phyloP scores from a whole-genome alignment of 106 monocot species.

The Dendrobium chrysotoxum region DNA sequence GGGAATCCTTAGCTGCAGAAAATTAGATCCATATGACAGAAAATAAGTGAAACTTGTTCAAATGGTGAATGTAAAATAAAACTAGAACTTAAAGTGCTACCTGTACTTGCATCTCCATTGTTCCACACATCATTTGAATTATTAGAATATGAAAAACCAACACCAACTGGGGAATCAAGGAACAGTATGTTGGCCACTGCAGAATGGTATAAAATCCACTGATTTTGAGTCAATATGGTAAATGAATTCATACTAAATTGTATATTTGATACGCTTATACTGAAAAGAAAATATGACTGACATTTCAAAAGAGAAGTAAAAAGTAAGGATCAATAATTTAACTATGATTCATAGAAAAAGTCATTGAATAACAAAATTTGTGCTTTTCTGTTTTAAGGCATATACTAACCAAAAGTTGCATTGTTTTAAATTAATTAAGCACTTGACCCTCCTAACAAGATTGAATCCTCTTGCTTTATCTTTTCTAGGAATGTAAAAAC shows the following conservation, averaged over 20 bases:
- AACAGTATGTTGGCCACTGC: slow-evolving; percentile 91
- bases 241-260: not conserved
- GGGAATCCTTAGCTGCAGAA: slow-evolving; percentile 71
- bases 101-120: slow-evolving; percentile 88
- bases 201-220: slow-evolving; percentile 2
- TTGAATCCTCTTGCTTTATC: not conserved
- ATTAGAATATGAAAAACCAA: slow-evolving; percentile 91
- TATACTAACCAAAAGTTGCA: not conserved
- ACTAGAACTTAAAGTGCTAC: slow-evolving; percentile 23
- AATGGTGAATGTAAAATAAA: not conserved
- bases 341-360: not conserved
- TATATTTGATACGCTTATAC: not conserved
- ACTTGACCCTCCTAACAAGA: not conserved
- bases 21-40: not conserved
- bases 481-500: not conserved
- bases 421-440: not conserved
- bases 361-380: not conserved
- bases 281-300: not conserved
- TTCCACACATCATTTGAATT: slow-evolving; percentile 59
- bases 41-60: not conserved
- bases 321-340: not conserved
- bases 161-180: slow-evolving; percentile 93
- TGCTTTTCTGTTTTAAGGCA: not conserved
- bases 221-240: not conserved
- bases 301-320: not conserved